A percentile compares a stretch with the other conserved stretches of the same genome.
Evolutionary conservation across 2,329 filamentous ascomycete genomes (phyloP).

Genomic region (Colletotrichum eleusines): DNA sequence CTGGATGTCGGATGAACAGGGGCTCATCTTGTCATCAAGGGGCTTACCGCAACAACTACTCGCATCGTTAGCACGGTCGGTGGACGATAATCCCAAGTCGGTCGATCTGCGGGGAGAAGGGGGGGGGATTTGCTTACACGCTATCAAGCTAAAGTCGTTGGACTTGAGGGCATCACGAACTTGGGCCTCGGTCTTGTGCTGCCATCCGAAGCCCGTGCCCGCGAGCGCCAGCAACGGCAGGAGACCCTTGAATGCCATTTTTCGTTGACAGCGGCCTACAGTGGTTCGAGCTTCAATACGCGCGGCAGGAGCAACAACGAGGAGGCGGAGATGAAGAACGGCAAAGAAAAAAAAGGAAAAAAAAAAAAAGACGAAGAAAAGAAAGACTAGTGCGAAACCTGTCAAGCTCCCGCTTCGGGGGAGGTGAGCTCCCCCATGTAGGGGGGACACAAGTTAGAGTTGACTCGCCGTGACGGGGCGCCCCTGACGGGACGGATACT

Average conservation of each 20-base stretch:
- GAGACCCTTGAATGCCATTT: constrained; percentile 30
- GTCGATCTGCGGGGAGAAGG: background rate
- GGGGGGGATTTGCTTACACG: constrained; percentile 47
- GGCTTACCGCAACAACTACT: constrained; percentile 34
- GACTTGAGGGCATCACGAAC: constrained; percentile 28
- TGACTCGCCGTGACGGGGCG: constrained; percentile 33
- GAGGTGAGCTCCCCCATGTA: constrained; percentile 1
- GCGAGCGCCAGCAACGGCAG: constrained; percentile 31
- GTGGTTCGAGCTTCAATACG: background rate
- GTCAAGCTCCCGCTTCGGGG: constrained; percentile 8
- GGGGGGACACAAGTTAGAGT: constrained; percentile 7
- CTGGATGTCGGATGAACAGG: no score
- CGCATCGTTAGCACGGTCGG: background rate
- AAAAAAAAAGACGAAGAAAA: background rate
- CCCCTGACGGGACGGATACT: constrained; percentile 2
- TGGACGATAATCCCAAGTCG: background rate
- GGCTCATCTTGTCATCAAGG: background rate
- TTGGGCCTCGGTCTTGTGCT: constrained; percentile 31
- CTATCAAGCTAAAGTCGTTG: constrained; percentile 47
- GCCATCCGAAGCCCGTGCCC: constrained; percentile 20
- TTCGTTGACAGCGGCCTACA: background rate
- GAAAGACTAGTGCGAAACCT: background rate
- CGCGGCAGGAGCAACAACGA: background rate
- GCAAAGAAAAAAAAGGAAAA: background rate
- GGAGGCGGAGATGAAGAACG: background rate